Evolutionary conservation across 257 asterid species (phyloP), one percentile per base, ranked within the genome.

Genomic region (Capsicum pubescens): DNA sequence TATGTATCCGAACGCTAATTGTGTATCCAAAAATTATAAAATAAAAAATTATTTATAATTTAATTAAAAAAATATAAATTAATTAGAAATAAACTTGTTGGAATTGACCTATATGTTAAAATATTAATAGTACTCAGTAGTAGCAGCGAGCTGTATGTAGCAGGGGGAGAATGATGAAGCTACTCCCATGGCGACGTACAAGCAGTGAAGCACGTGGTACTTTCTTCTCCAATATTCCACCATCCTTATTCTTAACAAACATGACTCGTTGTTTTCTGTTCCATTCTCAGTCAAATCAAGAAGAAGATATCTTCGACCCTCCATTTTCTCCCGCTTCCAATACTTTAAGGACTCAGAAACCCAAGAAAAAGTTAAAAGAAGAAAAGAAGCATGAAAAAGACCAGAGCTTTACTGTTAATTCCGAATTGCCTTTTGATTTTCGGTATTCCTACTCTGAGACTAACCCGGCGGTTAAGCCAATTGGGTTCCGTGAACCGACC

Each of bases 381-480:
- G 78, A 32, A 84, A 50, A 39, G 5, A 39, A 19, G 16, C 76
- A 83, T 80, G 84, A 80, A 44, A 83, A 46, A 13, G 72, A 46
- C 26, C 72, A 50, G 8, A 26, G 61, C n/a, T 67, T 84, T 54
- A 90, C 87, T 50, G 86, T 84, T 50, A 91, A 86, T 9, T 88
- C 96, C 14, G 91, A 92, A 7, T 48, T 95, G 67, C 96, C 95
- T 55, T 95, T 95, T 52, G 99, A 95, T 89, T 95, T 91, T 86
- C 91, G 92, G 71, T 92, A 93, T 91, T 94, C 99, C 59, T 95
- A 94, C 88, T 93, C 98, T 7, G 97, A 93, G 89, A 90, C 63
- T 64, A 92, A 89, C 88, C 92, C 91, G 2, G 91, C 85, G 5
- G 89, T 90, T 26, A 86, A 91, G 86, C 97, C 98, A 36, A 92